Conservation (phyloP, 345 rosid genomes). For the Raphanus sativus region DNA sequence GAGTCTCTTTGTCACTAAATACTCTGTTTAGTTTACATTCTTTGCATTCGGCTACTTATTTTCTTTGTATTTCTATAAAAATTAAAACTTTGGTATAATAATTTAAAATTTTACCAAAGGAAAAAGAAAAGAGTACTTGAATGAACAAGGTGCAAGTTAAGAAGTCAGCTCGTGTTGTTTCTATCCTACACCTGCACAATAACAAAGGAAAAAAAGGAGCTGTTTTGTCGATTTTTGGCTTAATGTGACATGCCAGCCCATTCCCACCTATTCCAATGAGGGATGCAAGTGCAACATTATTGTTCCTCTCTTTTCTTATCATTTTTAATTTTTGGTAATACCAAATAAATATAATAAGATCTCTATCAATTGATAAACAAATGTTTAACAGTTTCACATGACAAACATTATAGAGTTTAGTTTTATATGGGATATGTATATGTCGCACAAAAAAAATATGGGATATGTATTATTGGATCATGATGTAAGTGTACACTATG, state of each 20-base stretch:
- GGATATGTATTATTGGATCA: background rate
- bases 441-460: too few species aligned
- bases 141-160: conserved; percentile 12
- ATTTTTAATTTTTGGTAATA: background rate
- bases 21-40: too few species aligned
- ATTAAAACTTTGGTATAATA: too few species aligned
- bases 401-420: conserved; percentile 7
- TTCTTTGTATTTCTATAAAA: too few species aligned
- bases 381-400: conserved; percentile 12
- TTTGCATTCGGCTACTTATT: too few species aligned
- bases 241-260: conserved; percentile 35
- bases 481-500: background rate
- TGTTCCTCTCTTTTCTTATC: conserved; percentile 11
- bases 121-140: too few species aligned
- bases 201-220: background rate
- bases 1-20: too few species aligned
- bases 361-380: conserved; percentile 4
- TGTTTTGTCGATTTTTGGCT: conserved; percentile 22
- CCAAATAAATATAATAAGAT: background rate
- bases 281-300: conserved; percentile 33
- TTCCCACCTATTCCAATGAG: conserved; percentile 28
- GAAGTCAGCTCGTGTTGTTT: background rate
- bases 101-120: too few species aligned
- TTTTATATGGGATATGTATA: background rate
- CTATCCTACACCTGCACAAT: conserved; percentile 8